Percentiles rank a stretch among this genome's conserved stretches.
Evolutionary conservation across 2,329 filamentous ascomycete species (phyloP).

Genomic region (Talaromyces islandicus): DNA sequence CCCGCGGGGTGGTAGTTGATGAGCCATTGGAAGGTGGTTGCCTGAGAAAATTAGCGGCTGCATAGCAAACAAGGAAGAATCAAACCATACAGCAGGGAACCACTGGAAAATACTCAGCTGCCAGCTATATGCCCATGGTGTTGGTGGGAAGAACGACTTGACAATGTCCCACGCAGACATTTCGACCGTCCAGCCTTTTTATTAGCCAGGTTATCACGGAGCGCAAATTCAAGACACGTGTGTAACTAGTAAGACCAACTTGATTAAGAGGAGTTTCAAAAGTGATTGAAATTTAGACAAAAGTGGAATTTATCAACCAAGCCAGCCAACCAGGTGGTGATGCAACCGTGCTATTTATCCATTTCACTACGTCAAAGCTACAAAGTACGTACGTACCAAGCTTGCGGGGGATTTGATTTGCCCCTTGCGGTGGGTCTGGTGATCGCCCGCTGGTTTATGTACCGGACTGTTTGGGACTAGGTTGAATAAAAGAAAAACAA

Average conservation of each 20-base stretch:
- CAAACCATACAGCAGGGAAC: slow-evolving; percentile 36
- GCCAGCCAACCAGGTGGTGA: background rate
- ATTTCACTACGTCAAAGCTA: background rate
- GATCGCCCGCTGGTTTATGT: background rate
- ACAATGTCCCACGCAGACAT: slow-evolving; percentile 16
- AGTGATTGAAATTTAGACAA: background rate
- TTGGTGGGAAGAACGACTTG: slow-evolving; percentile 27
- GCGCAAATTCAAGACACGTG: background rate
- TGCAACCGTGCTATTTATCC: background rate
- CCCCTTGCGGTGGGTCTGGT: background rate
- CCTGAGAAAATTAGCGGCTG: slow-evolving; percentile 40
- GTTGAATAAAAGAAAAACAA: background rate
- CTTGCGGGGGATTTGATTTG: background rate
- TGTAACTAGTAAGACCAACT: background rate
- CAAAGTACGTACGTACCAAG: background rate
- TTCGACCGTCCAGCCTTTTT: background rate
- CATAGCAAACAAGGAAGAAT: slow-evolving; percentile 34
- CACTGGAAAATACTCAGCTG: slow-evolving; percentile 35
- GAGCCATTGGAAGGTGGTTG: slow-evolving; percentile 68
- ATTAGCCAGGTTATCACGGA: background rate
- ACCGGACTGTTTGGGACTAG: background rate
- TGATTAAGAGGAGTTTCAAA: background rate
- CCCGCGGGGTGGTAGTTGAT: slow-evolving; percentile 82
- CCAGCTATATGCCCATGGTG: slow-evolving; percentile 32
- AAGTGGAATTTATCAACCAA: background rate